Evolutionary conservation across 2,329 filamentous ascomycete genomes (phyloP), one percentile per base, ranked within the genome.

Genomic region (Calonectria hawksworthii): DNA sequence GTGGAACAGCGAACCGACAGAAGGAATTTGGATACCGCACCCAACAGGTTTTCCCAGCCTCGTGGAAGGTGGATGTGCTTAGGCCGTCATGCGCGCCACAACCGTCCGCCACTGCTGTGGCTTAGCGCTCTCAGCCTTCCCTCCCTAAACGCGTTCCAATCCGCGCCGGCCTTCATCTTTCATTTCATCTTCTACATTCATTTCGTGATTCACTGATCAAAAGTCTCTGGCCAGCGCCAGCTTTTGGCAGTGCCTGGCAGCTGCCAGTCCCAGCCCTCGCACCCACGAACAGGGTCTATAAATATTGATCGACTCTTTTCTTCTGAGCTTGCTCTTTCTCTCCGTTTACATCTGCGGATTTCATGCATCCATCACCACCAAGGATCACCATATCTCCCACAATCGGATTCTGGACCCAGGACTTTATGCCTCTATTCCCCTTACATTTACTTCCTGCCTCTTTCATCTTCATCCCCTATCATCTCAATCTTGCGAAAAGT

Each of bases 1-100:
- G 69, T 68, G 51, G 56, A 56, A 73, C 72, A 59, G 34, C 38
- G 54, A 75, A 61, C 63, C 70, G 71, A 70, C 61, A 66, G 72
- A 72, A 72, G 47, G 52, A 70, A 64, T 59, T 78, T 67, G 61
- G 75, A 61, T 77, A 77, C 74, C 61, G 72, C 70, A 74, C 71
- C 66, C 72, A 76, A 63, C 56, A 63, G 81, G 76, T 80, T 82
- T 82, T 81, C 76, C 76, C 79, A 82, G 80, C 80, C 80, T 82
- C 75, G 79, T 75, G 56, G 34, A 41, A 54, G 59, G 54, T 41
- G 66, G 28, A 59, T 50, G 47, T 50, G 47, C 65, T 67, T 23
- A 28, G 68, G 36, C 36, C 54, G 21, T 63, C 18, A 52, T 54
- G 36, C 70, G 67, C 74, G 77, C 77, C 74, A 74, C 76, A 74